A percentile compares a stretch with the other conserved stretches of the same genome.
Conservation (phyloP, 2,329 filamentous ascomycete species). For the Karstenula rhodostoma region DNA sequence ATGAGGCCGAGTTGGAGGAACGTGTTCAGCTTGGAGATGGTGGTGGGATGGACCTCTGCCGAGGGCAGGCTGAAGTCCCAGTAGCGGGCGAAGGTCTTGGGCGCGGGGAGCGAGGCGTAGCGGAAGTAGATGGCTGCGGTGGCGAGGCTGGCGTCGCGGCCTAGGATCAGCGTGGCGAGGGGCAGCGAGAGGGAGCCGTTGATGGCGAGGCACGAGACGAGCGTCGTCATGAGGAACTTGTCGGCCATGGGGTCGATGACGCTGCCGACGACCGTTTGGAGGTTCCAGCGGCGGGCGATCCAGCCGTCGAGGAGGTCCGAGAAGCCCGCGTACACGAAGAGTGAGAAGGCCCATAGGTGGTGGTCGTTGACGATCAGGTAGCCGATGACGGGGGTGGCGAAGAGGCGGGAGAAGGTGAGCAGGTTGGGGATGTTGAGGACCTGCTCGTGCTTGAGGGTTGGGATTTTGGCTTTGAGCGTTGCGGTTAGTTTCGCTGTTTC, state of each 20-base stretch:
- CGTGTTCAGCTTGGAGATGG: conserved; percentile 89
- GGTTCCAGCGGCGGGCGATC: conserved; percentile 86
- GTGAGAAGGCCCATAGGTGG: conserved; percentile 76
- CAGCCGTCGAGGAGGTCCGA: conserved; percentile 94
- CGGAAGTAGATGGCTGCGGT: conserved; percentile 93
- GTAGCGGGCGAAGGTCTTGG: conserved; percentile 90
- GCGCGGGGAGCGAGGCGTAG: conserved; percentile 90
- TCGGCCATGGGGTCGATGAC: conserved; percentile 93
- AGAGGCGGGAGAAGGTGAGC: conserved; percentile 84
- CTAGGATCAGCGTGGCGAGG: conserved; percentile 88
- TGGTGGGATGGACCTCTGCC: conserved; percentile 83
- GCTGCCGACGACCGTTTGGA: conserved; percentile 92
- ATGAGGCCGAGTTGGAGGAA: conserved; percentile 89
- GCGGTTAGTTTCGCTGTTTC: conserved; percentile 33
- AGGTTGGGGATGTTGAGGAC: conserved; percentile 98
- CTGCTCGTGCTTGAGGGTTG: conserved; percentile 69
- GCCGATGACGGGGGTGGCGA: conserved; percentile 83
- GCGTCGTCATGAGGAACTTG: conserved; percentile 92
- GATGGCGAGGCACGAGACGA: conserved; percentile 83
- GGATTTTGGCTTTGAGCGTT: conserved; percentile 40
- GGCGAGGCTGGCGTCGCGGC: conserved; percentile 82
- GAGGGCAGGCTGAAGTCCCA: conserved; percentile 97
- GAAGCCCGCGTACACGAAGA: conserved; percentile 92
- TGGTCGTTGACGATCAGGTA: conserved; percentile 88
- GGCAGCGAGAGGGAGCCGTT: conserved; percentile 86